Evolutionary conservation across 345 rosid genomes (phyloP).

Genomic region (Syzygium grande): DNA sequence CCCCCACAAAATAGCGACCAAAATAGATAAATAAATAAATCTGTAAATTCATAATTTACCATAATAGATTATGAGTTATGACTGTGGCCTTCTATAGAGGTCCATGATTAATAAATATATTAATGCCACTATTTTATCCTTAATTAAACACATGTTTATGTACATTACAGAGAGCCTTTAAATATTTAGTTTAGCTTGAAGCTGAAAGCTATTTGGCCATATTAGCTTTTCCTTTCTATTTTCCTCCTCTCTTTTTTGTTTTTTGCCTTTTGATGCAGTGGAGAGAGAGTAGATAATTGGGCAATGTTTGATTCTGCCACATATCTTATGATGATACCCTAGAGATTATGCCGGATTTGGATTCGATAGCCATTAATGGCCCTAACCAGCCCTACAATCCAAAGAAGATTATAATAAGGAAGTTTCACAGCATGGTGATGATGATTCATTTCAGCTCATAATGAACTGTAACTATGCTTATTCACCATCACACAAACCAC

Average conservation of each 20-base stretch:
- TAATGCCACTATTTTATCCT: background rate
- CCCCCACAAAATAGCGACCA: background rate
- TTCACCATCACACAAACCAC: background rate
- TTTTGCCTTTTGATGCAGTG: background rate
- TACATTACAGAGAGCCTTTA: background rate
- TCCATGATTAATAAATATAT: background rate
- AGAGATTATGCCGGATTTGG: background rate
- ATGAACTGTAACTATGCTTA: background rate
- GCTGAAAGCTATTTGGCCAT: background rate
- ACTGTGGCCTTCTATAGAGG: background rate
- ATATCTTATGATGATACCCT: slow-evolving; percentile 1
- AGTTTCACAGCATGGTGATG: background rate
- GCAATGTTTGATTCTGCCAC: background rate
- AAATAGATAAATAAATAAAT: background rate
- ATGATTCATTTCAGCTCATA: background rate
- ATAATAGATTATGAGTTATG: background rate
- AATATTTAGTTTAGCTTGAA: background rate
- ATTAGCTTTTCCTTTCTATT: background rate
- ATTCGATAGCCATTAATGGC: background rate
- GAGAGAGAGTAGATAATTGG: background rate
- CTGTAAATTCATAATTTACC: background rate
- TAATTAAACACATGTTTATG: background rate
- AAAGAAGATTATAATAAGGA: background rate
- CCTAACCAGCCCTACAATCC: background rate
- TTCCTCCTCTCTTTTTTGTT: background rate